A percentile compares a stretch with the other conserved stretches of the same genome.
These are phyloP conservation scores for Musa schizocarpa DNA, from an alignment of 176 grass and related monocot genomes.

Conservation along the genomic window DNA sequence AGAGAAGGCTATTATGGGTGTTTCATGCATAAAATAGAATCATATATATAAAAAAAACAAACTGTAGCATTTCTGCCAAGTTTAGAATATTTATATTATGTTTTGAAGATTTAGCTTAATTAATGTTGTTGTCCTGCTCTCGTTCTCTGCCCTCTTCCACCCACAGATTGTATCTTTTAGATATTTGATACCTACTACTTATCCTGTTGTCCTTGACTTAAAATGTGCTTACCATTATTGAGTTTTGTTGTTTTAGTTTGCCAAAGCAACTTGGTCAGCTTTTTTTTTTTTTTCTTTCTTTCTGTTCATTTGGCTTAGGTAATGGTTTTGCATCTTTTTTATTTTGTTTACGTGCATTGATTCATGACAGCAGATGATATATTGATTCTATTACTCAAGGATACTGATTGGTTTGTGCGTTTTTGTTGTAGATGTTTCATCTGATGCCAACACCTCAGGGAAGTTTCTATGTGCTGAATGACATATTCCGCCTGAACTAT, in stretches of 20 bases:
- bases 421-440: conserved; percentile 11
- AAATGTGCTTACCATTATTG: neutral
- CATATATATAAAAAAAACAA: neutral
- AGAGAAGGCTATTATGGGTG: no score
- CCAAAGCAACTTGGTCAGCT: neutral
- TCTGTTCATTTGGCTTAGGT: neutral
- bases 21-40: no score
- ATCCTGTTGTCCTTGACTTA: neutral
- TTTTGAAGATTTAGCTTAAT: neutral
- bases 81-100: neutral
- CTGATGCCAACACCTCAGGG: conserved; percentile 1
- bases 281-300: neutral
- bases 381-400: no score
- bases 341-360: neutral
- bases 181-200: neutral
- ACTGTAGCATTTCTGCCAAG: neutral
- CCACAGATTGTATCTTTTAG: neutral
- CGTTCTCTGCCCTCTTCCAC: neutral
- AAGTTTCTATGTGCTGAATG: conserved; percentile 10
- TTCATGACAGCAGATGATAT: no score
- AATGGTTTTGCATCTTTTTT: neutral
- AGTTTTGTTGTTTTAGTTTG: neutral
- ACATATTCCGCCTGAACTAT: conserved; percentile 10
- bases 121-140: neutral
- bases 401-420: neutral